phyloP scores from a whole-genome alignment of 768 basidiomycete genomes.

The Calocybe cyanea region DNA sequence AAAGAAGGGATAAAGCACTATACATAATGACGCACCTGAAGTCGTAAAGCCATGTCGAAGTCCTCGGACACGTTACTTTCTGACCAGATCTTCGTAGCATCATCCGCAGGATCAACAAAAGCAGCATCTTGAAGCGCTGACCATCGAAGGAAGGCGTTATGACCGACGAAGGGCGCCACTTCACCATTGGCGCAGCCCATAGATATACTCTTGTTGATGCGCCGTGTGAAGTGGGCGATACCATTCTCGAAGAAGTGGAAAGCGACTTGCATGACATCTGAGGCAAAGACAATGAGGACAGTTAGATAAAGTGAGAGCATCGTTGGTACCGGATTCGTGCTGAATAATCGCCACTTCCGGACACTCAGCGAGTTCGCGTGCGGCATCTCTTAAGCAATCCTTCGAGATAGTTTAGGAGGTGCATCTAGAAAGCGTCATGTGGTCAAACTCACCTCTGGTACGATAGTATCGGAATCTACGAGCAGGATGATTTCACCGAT shows the following conservation, averaged over 20 bases:
- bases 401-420: constrained; percentile 20
- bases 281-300: background rate
- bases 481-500: constrained; percentile 79
- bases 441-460: constrained; percentile 53
- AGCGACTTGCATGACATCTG: constrained; percentile 88
- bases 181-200: constrained; percentile 81
- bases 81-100: constrained; percentile 73
- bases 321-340: constrained; percentile 71
- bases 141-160: constrained; percentile 90
- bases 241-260: constrained; percentile 91
- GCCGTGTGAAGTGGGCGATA: constrained; percentile 81
- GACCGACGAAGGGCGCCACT: constrained; percentile 80
- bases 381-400: constrained; percentile 90
- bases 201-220: constrained; percentile 81
- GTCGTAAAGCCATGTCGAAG: constrained; percentile 74
- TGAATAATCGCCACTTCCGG: constrained; percentile 88
- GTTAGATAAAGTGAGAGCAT: background rate
- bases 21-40: constrained; percentile 36
- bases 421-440: background rate
- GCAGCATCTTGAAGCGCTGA: constrained; percentile 84
- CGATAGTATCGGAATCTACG: constrained; percentile 77
- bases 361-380: constrained; percentile 76
- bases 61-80: constrained; percentile 82
- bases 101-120: constrained; percentile 64
- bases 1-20: background rate